Percentiles rank a stretch among this genome's conserved stretches.
Evolutionary conservation across 148 eudicot genomes (phyloP).

Genomic region (Heliamphora exappendiculata): DNA sequence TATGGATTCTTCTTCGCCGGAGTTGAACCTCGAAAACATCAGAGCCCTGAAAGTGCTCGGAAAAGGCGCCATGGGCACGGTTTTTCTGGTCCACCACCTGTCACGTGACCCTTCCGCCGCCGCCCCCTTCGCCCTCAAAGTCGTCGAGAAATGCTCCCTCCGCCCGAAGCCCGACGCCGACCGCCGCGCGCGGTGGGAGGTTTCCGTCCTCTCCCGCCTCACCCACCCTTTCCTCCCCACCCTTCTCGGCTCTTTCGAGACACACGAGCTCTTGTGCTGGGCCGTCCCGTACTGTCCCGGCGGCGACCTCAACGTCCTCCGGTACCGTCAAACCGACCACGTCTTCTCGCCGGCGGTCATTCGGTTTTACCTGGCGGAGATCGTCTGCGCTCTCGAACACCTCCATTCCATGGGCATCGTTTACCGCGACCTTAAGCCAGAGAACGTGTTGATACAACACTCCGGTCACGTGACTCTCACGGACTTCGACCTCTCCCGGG

Average conservation of each 20-base stretch:
- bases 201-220: slow-evolving; percentile 39
- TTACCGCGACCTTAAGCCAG: slow-evolving; percentile 81
- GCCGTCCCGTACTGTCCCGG: slow-evolving; percentile 73
- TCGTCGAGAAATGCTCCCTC: slow-evolving; percentile 42
- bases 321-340: slow-evolving; percentile 46
- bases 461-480: slow-evolving; percentile 81
- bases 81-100: slow-evolving; percentile 55
- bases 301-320: slow-evolving; percentile 66
- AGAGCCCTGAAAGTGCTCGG: slow-evolving; percentile 65
- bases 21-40: slow-evolving; percentile 38
- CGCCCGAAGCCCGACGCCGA: slow-evolving; percentile 32
- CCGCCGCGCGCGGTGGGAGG: slow-evolving; percentile 70
- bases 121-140: slow-evolving; percentile 56
- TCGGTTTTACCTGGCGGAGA: slow-evolving; percentile 68
- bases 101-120: slow-evolving; percentile 31
- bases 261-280: slow-evolving; percentile 46
- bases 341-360: slow-evolving; percentile 55
- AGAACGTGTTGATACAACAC: slow-evolving; percentile 53
- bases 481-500: slow-evolving; percentile 77
- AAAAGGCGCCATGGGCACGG: slow-evolving; percentile 95
- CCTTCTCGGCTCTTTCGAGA: slow-evolving; percentile 44
- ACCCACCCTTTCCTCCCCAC: slow-evolving; percentile 65
- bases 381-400: slow-evolving; percentile 54
- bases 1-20: slow-evolving; percentile 17
- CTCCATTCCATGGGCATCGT: slow-evolving; percentile 64